phyloP scores from a whole-genome alignment of 108 stramenopile species.

The Cyclotella kingstonii region DNA sequence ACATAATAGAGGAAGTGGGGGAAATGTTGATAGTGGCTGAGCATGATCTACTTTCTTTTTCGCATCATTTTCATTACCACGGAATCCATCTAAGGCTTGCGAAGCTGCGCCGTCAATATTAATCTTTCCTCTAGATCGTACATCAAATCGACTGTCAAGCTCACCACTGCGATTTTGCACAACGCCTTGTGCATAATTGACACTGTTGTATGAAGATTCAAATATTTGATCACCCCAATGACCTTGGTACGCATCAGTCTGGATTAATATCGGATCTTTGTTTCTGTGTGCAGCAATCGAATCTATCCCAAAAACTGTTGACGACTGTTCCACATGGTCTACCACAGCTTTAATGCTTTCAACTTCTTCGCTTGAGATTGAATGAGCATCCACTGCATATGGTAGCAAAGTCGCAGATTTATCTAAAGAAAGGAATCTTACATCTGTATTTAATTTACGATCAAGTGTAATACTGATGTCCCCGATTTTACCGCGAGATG shows the following conservation, averaged over 20 bases:
- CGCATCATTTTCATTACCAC: constrained; percentile 9
- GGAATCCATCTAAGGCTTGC: constrained; percentile 77
- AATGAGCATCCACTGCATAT: constrained; percentile 26
- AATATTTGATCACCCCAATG: not conserved
- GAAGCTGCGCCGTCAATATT: constrained; percentile 71
- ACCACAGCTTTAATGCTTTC: constrained; percentile 28
- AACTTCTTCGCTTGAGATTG: constrained; percentile 17
- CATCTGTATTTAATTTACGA: constrained; percentile 81
- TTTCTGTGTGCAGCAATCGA: constrained; percentile 12
- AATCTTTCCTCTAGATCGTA: constrained; percentile 68
- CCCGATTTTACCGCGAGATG: constrained; percentile 41
- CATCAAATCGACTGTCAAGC: constrained; percentile 87
- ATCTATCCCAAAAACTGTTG: constrained; percentile 6
- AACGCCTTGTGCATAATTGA: constrained; percentile 60
- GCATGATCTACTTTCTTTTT: constrained; percentile 6
- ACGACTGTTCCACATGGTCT: constrained; percentile 45
- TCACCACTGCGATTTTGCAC: constrained; percentile 80
- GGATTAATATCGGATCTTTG: constrained; percentile 21
- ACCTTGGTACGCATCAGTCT: constrained; percentile 32
- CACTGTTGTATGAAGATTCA: not conserved
- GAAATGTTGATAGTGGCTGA: not conserved
- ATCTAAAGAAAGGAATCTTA: constrained; percentile 54
- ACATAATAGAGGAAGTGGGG: constrained; percentile 55
- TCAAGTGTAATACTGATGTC: constrained; percentile 64
- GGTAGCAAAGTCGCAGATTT: constrained; percentile 1